Evolutionary conservation across 2,329 filamentous ascomycete genomes (phyloP).

Genomic region (Neopestalotiopsis sp.): DNA sequence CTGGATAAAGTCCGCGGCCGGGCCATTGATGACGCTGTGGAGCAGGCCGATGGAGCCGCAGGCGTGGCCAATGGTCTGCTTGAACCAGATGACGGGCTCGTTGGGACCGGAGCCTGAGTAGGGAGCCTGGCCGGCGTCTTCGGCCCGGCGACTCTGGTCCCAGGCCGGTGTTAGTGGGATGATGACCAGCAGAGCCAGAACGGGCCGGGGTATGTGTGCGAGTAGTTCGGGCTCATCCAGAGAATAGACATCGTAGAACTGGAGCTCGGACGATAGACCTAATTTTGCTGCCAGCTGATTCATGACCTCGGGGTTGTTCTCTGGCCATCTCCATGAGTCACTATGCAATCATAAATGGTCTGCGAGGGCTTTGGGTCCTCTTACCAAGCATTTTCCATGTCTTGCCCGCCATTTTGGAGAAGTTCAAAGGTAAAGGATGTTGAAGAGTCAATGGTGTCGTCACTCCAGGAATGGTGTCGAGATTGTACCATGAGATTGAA

Average conservation of each 20-base stretch:
- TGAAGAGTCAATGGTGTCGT: slow-evolving; percentile 7
- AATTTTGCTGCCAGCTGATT: slow-evolving; percentile 73
- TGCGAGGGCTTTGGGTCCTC: not conserved
- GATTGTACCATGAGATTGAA: not conserved
- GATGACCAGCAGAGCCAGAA: slow-evolving; percentile 79
- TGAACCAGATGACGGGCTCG: slow-evolving; percentile 82
- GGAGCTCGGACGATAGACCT: slow-evolving; percentile 69
- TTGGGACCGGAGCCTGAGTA: slow-evolving; percentile 45
- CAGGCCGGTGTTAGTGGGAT: slow-evolving; percentile 65
- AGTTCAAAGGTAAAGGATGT: slow-evolving; percentile 18
- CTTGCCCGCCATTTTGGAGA: slow-evolving; percentile 12
- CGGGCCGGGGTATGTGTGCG: slow-evolving; percentile 77
- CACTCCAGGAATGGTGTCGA: not conserved
- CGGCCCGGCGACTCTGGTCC: slow-evolving; percentile 44
- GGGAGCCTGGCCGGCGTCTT: slow-evolving; percentile 26
- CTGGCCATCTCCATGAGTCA: slow-evolving; percentile 28
- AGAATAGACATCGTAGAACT: slow-evolving; percentile 83
- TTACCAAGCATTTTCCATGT: slow-evolving; percentile 21
- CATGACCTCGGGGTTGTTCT: slow-evolving; percentile 80
- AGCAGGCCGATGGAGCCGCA: slow-evolving; percentile 82
- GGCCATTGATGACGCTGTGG: slow-evolving; percentile 75
- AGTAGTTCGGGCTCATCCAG: slow-evolving; percentile 80
- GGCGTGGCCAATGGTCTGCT: slow-evolving; percentile 83
- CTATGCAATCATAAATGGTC: not conserved
- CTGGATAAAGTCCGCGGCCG: slow-evolving; percentile 59